Evolutionary conservation across 208 protist genomes (phyloP), one percentile per base, ranked within the genome.

Genomic region (Naegleria fowleri): DNA sequence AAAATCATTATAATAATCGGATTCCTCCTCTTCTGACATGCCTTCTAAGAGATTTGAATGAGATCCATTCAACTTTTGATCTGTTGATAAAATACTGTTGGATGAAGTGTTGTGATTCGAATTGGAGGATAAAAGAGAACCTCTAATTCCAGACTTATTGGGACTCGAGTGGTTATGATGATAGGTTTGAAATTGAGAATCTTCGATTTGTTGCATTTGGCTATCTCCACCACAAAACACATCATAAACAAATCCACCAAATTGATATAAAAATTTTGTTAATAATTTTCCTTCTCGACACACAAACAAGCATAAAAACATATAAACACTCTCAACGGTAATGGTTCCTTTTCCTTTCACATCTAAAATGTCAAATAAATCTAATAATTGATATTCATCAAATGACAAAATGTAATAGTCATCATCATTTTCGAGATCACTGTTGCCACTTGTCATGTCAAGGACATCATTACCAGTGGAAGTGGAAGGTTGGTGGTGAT

Each of bases 321-420:
- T 43, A 11, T 86, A 86, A 40, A 48, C 83, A 86, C 36, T 86
- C 25, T 86, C 83, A 48, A 86, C 29, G 16, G 13, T 48, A 86
- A 86, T 33, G 6, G 83, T 86, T 86, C 83, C 83, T 29, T 48
- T 86, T 38, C 83, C 83, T 86, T 39, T 48, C 16, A 86, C 83
- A 86, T 86, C 83, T 29, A 86, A 86, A 40, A 48, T 86, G 41
- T 86, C 83, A 29, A 86, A 86, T 48, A 86, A 29, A 48, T 86
- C 83, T 51, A 86, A 48, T 86, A 86, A 36, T 79, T 79, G 67
- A 79, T 79, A 79, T 79, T 79, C 67, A 79, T 79, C 67, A 79
- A 79, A 79, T 25, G 67, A 36, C 1, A 79, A 9, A 36, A 0
- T 7, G 36, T 79, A 79, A 79, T 79, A 79, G 36, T 79, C 67